Conservation (phyloP, 1,139 yeast genomes). For the Candida sp. region DNA sequence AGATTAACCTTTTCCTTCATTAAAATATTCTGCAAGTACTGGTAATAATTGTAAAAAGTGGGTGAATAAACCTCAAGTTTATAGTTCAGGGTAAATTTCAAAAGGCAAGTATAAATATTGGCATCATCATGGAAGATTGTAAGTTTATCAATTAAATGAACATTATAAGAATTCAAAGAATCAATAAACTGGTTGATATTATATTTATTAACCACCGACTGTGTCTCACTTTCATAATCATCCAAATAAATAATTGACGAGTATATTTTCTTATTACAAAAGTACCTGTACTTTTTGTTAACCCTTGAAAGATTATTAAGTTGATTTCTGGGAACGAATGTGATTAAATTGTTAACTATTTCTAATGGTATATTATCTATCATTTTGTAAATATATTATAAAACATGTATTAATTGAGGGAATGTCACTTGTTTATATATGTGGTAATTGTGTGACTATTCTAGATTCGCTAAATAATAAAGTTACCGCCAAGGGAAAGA, state of each 20-base stretch:
- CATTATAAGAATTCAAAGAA: conserved; percentile 10
- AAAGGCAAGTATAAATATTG: not conserved
- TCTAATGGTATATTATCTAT: not conserved
- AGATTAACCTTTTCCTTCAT: conserved; percentile 17
- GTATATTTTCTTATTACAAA: conserved; percentile 15
- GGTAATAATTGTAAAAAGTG: conserved; percentile 14
- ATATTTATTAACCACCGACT: not conserved
- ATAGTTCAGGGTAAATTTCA: conserved; percentile 15
- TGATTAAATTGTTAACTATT: not conserved
- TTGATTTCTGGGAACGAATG: conserved; percentile 9
- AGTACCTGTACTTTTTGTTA: conserved; percentile 10
- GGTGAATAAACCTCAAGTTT: conserved; percentile 12
- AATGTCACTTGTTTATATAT: too few relatives aligned
- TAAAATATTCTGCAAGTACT: conserved; percentile 6
- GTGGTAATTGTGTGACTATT: too few relatives aligned
- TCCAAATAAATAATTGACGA: conserved; percentile 9
- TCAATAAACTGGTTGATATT: conserved; percentile 10
- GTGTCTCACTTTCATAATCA: not conserved
- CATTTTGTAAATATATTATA: conserved; percentile 8
- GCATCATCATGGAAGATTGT: conserved; percentile 5
- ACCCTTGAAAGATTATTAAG: conserved; percentile 12
- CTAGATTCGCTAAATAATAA: too few relatives aligned
- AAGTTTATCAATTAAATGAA: conserved; percentile 12
- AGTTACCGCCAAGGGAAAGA: too few relatives aligned
- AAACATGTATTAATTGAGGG: conserved; percentile 12